phyloP scores from a whole-genome alignment of 2,329 filamentous ascomycete genomes.

The Coniella vitis region DNA sequence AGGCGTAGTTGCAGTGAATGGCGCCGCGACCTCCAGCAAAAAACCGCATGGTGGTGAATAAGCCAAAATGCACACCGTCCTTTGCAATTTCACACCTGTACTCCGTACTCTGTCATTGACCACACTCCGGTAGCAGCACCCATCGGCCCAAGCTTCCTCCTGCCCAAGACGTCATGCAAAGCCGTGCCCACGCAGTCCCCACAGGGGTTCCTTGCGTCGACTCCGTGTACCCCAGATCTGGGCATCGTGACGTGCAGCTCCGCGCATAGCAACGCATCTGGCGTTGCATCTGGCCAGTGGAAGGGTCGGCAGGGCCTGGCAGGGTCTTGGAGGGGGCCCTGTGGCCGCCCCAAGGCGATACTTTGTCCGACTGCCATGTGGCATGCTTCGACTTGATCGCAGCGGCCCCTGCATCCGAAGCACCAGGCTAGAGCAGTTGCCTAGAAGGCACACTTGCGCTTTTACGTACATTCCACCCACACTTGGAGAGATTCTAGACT shows the following conservation, averaged over 20 bases:
- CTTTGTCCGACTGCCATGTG: conserved; percentile 2
- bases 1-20: too few species aligned
- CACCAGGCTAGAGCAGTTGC: too few species aligned
- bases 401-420: neutral
- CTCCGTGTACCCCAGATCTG: conserved; percentile 9
- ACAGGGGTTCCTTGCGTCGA: conserved; percentile 1
- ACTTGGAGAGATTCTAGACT: neutral
- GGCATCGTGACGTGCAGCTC: conserved; percentile 10
- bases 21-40: too few species aligned
- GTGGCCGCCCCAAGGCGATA: neutral
- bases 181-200: neutral
- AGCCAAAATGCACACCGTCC: too few species aligned
- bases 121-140: too few species aligned
- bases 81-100: too few species aligned
- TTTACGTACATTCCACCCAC: neutral
- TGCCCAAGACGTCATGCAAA: conserved; percentile 2
- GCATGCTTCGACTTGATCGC: conserved; percentile 1
- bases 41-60: too few species aligned
- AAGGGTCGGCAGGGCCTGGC: neutral
- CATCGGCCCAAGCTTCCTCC: neutral
- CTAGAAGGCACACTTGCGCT: too few species aligned
- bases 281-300: neutral
- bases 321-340: too few species aligned
- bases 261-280: neutral
- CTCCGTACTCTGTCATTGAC: too few species aligned